Percentiles rank a stretch among this genome's conserved stretches.
Evolutionary conservation across 345 rosid genomes (phyloP).

Genomic region (Barbarea vulgaris): DNA sequence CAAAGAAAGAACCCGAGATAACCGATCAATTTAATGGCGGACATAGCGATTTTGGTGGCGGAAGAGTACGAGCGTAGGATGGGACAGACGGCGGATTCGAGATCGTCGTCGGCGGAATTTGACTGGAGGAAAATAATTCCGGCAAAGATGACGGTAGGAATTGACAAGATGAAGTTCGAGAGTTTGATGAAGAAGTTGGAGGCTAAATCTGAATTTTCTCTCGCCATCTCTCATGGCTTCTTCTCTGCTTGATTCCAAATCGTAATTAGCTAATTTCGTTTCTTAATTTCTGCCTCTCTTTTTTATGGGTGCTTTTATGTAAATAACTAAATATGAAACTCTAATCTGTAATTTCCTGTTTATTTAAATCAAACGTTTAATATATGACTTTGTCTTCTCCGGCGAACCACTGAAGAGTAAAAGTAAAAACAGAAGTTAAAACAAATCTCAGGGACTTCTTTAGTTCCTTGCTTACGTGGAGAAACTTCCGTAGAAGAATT

Average conservation of each 20-base stretch:
- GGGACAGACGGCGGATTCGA: constrained; percentile 13
- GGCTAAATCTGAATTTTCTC: constrained; percentile 35
- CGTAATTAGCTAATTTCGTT: constrained; percentile 14
- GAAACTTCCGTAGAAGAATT: neutral
- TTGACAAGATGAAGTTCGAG: constrained; percentile 33
- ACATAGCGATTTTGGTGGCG: constrained; percentile 43
- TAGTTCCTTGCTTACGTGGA: neutral
- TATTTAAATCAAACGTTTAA: neutral
- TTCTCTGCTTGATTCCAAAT: constrained; percentile 36
- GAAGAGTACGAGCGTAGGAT: constrained; percentile 42
- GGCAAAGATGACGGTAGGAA: constrained; percentile 26
- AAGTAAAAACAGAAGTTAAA: neutral
- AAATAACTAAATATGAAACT: neutral
- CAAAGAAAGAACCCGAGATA: constrained; percentile 18
- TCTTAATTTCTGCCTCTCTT: neutral
- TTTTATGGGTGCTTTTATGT: constrained; percentile 4
- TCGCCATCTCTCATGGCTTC: constrained; percentile 34
- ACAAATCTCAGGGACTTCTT: constrained; percentile 12
- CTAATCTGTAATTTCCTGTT: neutral
- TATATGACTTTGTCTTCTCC: constrained; percentile 26
- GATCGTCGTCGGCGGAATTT: constrained; percentile 10
- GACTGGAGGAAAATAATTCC: constrained; percentile 27
- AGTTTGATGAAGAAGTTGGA: constrained; percentile 34
- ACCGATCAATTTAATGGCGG: constrained; percentile 35
- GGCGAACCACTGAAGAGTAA: neutral